Evolutionary conservation across 179 eudicot species (phyloP).

Genomic region (Gypsophila paniculata): DNA sequence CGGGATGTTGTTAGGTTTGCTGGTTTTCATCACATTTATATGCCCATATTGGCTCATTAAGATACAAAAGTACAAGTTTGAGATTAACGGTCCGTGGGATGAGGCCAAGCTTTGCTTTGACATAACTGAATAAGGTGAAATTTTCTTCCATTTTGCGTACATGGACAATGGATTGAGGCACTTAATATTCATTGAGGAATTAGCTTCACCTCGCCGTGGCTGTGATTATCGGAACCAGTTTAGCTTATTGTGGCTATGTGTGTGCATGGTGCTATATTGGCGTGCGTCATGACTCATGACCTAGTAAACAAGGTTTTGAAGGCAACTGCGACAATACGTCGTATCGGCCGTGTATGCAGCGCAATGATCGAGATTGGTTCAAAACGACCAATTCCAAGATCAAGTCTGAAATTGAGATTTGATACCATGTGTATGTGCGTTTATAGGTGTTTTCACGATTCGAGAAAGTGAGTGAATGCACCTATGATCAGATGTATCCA

Average conservation of each 20-base stretch:
- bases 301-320: too few relatives aligned
- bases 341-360: neutral
- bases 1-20: conserved; percentile 46
- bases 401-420: neutral
- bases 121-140: conserved; percentile 49
- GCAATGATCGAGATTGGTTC: too few relatives aligned
- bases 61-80: conserved; percentile 86
- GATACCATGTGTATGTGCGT: too few relatives aligned
- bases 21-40: conserved; percentile 63
- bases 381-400: neutral
- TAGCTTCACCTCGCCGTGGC: neutral
- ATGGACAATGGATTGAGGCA: neutral
- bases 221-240: neutral
- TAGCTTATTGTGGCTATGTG: neutral
- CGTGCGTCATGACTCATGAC: neutral
- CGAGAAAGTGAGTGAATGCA: neutral
- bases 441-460: neutral
- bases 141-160: neutral
- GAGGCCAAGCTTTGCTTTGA: conserved; percentile 94
- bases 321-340: too few relatives aligned
- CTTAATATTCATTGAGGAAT: neutral
- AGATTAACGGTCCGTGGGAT: conserved; percentile 96
- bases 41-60: conserved; percentile 94
- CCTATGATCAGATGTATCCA: neutral
- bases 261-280: neutral